These are phyloP conservation scores for Hypoxylon sp. DNA, from an alignment of 2,329 filamentous ascomycete species.

Conservation along the genomic window DNA sequence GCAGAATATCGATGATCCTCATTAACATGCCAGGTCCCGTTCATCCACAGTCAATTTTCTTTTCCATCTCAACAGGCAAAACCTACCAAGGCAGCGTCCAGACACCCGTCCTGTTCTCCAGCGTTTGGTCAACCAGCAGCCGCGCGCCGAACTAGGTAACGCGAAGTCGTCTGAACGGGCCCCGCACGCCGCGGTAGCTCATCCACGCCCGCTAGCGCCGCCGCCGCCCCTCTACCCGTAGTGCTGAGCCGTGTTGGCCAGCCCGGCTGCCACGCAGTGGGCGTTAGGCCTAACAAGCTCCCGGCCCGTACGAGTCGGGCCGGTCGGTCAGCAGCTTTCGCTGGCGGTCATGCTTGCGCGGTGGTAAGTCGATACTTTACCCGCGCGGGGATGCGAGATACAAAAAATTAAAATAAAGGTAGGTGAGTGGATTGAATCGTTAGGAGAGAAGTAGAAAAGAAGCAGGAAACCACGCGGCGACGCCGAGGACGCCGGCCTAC, in stretches of 20 bases:
- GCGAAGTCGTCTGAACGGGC: constrained; percentile 3
- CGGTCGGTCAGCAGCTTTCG: background rate
- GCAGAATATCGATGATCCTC: constrained; percentile 8
- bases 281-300: no score
- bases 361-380: no score
- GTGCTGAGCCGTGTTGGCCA: no score
- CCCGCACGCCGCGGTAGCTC: constrained; percentile 9
- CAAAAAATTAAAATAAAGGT: no score
- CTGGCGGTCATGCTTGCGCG: background rate
- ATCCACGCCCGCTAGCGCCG: constrained; percentile 9
- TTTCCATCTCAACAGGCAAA: background rate
- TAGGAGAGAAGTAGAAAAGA: no score
- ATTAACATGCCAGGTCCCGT: background rate
- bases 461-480: no score
- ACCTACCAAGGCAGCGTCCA: constrained; percentile 5
- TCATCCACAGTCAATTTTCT: no score
- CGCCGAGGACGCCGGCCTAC: no score
- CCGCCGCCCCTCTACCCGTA: background rate
- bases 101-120: constrained; percentile 9
- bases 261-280: no score
- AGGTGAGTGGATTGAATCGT: no score
- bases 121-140: constrained; percentile 5
- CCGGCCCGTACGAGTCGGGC: background rate
- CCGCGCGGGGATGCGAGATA: no score
- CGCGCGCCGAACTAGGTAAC: background rate